Base-by-base conservation (phyloP, 169 alveolate genomes). In the Plasmodium gonderi region DNA sequence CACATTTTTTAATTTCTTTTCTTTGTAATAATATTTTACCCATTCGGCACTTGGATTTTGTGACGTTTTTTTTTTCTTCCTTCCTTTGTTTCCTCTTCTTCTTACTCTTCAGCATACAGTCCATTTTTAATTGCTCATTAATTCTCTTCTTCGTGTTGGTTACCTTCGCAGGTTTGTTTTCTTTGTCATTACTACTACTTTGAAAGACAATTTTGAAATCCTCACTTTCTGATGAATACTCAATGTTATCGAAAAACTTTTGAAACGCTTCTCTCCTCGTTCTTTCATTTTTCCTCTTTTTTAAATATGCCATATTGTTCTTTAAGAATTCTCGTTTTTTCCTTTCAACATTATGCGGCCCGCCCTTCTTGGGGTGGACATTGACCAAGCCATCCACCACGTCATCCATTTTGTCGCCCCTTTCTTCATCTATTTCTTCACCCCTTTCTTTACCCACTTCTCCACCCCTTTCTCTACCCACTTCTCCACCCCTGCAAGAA, bases 151-250 rank as follows among this genome's bases (percentile, higher is more conserved):
- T 26, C 45, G 4, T 23, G 31, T 17, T n/a, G 2, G 8, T 17
- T 4, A 1, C 80, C 60, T 11, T 36, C 80, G 17, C 54, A 0
- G 9, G 7, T 2, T 3, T 2, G 17, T 60, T 42, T 42, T 31
- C 47, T 38, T 36, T 17, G 11, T 45, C 47, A n/a, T 44, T 68
- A 51, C 60, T 33, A 9, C 76, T 36, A 44, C 75, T 72, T 72
- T 81, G 81, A 68, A 81, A 81, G 38, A 45, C 51, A 31, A 81
- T 81, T 68, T 81, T 81, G 12, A 81, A 68, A 23, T 81, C 91
- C 7, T 72, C 91, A 23, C 51, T 81, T 29, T 81, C 91, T 2
- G 81, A 67, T 33, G 91, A 81, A 68, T 81, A 81, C 12, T 44
- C 78, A 49, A 81, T 81, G 12, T 68, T 65, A 3, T 81, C 80